Evolutionary conservation across 495 filamentous ascomycete genomes (phyloP).

Genomic region (Aspergillus olivimuriae): DNA sequence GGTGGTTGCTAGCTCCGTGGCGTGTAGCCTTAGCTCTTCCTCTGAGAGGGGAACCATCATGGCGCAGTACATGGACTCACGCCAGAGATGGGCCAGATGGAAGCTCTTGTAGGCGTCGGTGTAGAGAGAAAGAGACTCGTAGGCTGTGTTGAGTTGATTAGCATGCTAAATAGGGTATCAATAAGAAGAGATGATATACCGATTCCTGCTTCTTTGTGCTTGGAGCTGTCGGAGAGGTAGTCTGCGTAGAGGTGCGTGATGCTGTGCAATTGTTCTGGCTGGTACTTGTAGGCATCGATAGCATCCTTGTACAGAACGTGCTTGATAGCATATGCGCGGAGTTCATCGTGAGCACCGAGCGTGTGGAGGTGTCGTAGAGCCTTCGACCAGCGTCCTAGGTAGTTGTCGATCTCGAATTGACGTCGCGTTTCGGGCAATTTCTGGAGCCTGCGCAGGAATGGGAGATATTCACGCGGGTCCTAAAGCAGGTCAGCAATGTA

Average conservation of each 20-base stretch:
- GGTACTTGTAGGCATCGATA: slow-evolving; percentile 77
- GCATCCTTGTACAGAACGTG: slow-evolving; percentile 74
- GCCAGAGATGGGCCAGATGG: slow-evolving; percentile 78
- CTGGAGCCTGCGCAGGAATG: slow-evolving; percentile 84
- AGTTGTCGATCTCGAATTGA: slow-evolving; percentile 81
- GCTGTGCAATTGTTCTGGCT: slow-evolving; percentile 49
- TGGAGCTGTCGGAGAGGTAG: slow-evolving; percentile 64
- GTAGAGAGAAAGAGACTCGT: slow-evolving; percentile 77
- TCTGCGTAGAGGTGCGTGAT: slow-evolving; percentile 73
- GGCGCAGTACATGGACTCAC: slow-evolving; percentile 75
- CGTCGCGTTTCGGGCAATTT: slow-evolving; percentile 59
- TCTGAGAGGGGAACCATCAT: slow-evolving; percentile 55
- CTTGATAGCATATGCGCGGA: slow-evolving; percentile 65
- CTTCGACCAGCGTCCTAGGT: slow-evolving; percentile 67
- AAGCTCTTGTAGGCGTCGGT: slow-evolving; percentile 69
- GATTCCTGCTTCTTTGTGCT: slow-evolving; percentile 77
- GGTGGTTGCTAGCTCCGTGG: slow-evolving; percentile 58
- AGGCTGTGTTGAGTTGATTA: slow-evolving; percentile 45
- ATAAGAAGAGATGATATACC: slow-evolving; percentile 24
- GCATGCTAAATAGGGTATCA: not conserved
- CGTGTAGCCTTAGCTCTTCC: slow-evolving; percentile 56
- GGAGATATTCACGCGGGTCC: slow-evolving; percentile 92
- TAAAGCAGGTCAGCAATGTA: slow-evolving; percentile 15
- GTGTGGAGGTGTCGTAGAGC: slow-evolving; percentile 70
- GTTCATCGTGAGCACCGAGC: slow-evolving; percentile 64